Conservation (phyloP, 345 rosid species). For the Euphorbia pulcherrima region DNA sequence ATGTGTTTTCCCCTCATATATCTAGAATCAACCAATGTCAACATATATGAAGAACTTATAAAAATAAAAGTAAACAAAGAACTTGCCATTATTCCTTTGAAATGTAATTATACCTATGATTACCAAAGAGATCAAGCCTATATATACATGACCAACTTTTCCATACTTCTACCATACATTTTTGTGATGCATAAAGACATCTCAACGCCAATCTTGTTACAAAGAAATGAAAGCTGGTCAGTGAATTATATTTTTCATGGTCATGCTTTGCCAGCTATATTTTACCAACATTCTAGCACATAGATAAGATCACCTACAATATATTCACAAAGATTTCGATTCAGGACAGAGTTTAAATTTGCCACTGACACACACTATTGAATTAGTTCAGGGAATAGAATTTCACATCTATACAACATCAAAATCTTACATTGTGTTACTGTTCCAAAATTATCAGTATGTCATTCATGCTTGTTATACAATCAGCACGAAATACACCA, state of each 20-base stretch:
- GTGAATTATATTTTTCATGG: background rate
- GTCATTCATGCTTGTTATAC: background rate
- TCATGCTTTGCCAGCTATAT: background rate
- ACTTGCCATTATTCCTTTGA: no score
- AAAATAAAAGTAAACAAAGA: no score
- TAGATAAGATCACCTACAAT: no score
- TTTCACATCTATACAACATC: background rate
- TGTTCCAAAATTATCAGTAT: background rate
- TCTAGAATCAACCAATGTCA: no score
- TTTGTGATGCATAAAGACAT: background rate
- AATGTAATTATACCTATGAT: no score
- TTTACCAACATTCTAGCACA: background rate
- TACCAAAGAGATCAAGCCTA: no score
- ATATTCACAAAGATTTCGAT: background rate
- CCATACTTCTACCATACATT: background rate
- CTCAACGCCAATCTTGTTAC: background rate
- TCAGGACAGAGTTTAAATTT: background rate
- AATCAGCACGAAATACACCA: background rate
- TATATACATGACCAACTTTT: background rate
- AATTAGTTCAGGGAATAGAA: background rate
- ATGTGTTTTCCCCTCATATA: no score
- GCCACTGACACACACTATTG: background rate
- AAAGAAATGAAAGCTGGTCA: background rate
- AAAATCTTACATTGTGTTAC: background rate
- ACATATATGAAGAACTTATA: no score